Conservation (phyloP, 768 basidiomycete species). For the Lactifluus rugatus region DNA sequence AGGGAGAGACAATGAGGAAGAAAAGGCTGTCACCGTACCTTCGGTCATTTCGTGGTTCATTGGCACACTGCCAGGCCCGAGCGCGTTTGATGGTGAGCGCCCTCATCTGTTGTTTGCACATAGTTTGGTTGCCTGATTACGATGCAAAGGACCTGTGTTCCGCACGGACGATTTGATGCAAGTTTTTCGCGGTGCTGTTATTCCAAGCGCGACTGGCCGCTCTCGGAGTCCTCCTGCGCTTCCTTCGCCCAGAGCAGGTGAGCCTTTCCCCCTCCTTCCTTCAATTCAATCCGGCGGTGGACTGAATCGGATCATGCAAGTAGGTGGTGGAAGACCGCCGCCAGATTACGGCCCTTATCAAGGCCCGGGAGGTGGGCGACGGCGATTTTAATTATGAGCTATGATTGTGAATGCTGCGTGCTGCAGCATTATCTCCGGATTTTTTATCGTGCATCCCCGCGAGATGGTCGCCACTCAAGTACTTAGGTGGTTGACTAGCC, state of each 20-base stretch:
- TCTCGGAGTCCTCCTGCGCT: conserved; percentile 45
- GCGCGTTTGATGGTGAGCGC: conserved; percentile 74
- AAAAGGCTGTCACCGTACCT: conserved; percentile 31
- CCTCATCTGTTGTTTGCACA: conserved; percentile 6
- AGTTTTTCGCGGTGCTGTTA: conserved; percentile 69
- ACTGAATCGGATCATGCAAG: conserved; percentile 1
- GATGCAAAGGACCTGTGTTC: conserved; percentile 71
- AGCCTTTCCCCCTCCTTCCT: conserved; percentile 15
- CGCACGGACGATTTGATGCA: conserved; percentile 86
- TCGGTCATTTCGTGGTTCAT: conserved; percentile 76
- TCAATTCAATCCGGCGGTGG: not conserved
- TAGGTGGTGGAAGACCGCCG: conserved; percentile 62
- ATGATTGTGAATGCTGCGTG: not conserved
- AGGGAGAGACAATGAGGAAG: conserved; percentile 37
- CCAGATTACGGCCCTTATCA: conserved; percentile 84
- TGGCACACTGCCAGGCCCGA: conserved; percentile 60
- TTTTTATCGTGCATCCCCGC: not conserved
- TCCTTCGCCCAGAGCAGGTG: conserved; percentile 37
- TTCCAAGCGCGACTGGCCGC: conserved; percentile 50
- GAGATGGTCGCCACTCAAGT: not conserved
- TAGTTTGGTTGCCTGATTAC: conserved; percentile 11
- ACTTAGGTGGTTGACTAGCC: not conserved
- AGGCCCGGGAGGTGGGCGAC: conserved; percentile 41
- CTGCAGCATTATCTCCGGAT: not conserved
- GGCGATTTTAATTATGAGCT: conserved; percentile 11